Base-by-base conservation (phyloP, 306 rosid species). In the Quercus berberidifolia region DNA sequence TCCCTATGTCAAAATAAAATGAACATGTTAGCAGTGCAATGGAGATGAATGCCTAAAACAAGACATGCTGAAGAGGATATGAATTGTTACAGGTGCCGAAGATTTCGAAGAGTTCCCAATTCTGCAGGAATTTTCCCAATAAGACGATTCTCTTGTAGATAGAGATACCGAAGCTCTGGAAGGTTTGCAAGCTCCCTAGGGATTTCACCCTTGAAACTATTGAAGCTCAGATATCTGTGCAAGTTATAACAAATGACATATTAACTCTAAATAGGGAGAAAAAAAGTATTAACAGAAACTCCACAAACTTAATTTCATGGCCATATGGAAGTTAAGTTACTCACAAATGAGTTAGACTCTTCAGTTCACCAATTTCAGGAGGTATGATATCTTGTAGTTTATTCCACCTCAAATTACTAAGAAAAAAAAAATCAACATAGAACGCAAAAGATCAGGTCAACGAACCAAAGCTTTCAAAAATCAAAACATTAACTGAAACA, bases 401-500 rank as follows among this genome's bases (percentile, higher is more conserved):
- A 86, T 96, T 96, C 99, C 99, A 96, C 83, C 99, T 91, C 93
- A 96, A 91, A 83, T 96, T 96, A 72, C 99, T 96, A 84, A 30
- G 74, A 9, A 74, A 73, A 51, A 72, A 23, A 9, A 81, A 64
- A 12, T 41, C 28, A 80, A 74, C 21, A 10, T 41, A 63, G 2
- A 17, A 54, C 5, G 0, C 49, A 74, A 51, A 78, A 19, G 31
- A 65, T 11, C 9, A 15, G 3, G 8, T 10, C 43, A 23, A 64
- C 52, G 41, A 72, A 77, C 26, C 59, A 78, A 63, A 60, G 26
- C 68, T 26, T 73, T 52, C 14, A 76, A 51, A 80, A 43, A 69
- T 18, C 41, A 57, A 25, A 83, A 63, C 78, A 65, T 71, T 13
- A 56, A 57, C 59, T 33, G 68, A 56, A 54, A 52, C 26, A 18